phyloP scores from a whole-genome alignment of 164 flowering plant genomes.

The Annona squamosa region DNA sequence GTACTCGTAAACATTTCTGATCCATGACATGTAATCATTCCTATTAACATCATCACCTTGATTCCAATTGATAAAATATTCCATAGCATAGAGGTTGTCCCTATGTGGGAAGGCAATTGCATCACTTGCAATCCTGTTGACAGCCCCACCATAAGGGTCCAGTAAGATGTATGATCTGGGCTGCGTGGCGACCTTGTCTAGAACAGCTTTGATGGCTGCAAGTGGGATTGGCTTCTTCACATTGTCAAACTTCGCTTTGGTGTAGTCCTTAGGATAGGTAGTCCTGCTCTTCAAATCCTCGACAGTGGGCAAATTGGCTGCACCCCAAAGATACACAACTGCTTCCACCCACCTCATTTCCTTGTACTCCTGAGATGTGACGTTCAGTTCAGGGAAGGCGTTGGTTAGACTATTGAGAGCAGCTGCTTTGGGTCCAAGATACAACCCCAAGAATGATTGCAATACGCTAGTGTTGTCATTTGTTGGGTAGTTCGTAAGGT shows the following conservation, averaged over 20 bases:
- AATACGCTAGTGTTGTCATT: not conserved
- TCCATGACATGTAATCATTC: slow-evolving; percentile 1
- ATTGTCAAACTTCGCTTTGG: slow-evolving; percentile 4
- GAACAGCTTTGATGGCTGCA: not conserved
- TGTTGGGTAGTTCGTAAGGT: not conserved
- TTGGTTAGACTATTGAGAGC: not conserved
- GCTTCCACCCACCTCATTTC: slow-evolving; percentile 16
- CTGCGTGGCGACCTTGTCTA: not conserved
- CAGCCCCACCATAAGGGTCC: slow-evolving; percentile 24
- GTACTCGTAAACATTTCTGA: slow-evolving; percentile 3
- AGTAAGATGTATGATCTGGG: not conserved
- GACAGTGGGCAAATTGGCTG: not conserved
- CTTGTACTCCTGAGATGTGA: not conserved
- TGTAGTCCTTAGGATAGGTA: not conserved
- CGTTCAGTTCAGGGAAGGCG: slow-evolving; percentile 9
- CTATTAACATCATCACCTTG: not conserved
- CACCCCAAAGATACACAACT: slow-evolving; percentile 2
- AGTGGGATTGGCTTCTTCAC: slow-evolving; percentile 10
- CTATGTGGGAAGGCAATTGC: slow-evolving; percentile 25
- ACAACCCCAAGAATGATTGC: not conserved
- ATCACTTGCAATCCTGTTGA: slow-evolving; percentile 10
- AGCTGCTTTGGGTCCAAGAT: not conserved
- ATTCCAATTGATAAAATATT: slow-evolving; percentile 13
- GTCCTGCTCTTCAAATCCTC: not conserved
- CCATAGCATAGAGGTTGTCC: slow-evolving; percentile 8